Evolutionary conservation across 2,329 filamentous ascomycete species (phyloP).

Genomic region (Helminthosporium solani): DNA sequence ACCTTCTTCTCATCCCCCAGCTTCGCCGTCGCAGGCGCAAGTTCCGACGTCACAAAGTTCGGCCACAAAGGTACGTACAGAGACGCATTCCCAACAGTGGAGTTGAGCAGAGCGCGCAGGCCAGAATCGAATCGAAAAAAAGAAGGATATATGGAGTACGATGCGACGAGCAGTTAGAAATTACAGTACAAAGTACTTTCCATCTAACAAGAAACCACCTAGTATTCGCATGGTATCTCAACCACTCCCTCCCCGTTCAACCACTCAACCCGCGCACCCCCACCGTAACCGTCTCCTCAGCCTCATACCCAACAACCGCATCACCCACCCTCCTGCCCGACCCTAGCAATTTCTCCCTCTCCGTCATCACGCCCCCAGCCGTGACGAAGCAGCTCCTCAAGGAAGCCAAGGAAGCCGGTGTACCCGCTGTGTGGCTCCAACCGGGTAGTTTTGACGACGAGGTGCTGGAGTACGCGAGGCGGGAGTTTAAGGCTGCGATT

Average conservation of each 20-base stretch:
- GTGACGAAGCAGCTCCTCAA: constrained; percentile 73
- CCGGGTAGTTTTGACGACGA: constrained; percentile 83
- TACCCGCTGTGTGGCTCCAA: constrained; percentile 65
- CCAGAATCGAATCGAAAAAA: no score
- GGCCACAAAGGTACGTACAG: constrained; percentile 73
- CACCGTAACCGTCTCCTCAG: constrained; percentile 58
- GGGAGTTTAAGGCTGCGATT: constrained; percentile 68
- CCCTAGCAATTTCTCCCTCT: constrained; percentile 68
- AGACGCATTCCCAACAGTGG: not conserved
- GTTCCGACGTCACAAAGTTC: constrained; percentile 79
- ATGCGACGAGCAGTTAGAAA: no score
- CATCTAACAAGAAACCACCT: constrained; percentile 4
- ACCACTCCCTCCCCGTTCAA: constrained; percentile 71
- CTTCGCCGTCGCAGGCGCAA: constrained; percentile 89
- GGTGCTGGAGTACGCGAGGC: constrained; percentile 67
- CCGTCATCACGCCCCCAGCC: constrained; percentile 81
- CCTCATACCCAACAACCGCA: constrained; percentile 63
- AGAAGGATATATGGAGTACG: no score
- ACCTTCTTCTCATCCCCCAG: constrained; percentile 76
- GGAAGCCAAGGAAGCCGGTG: constrained; percentile 74
- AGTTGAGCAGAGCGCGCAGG: no score
- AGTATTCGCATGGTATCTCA: constrained; percentile 91
- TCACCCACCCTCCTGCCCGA: constrained; percentile 63
- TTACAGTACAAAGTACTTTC: no score
- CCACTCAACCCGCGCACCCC: constrained; percentile 77